Evolutionary conservation across 2,329 filamentous ascomycete genomes (phyloP).

Genomic region (Alternaria angustiovoidea): DNA sequence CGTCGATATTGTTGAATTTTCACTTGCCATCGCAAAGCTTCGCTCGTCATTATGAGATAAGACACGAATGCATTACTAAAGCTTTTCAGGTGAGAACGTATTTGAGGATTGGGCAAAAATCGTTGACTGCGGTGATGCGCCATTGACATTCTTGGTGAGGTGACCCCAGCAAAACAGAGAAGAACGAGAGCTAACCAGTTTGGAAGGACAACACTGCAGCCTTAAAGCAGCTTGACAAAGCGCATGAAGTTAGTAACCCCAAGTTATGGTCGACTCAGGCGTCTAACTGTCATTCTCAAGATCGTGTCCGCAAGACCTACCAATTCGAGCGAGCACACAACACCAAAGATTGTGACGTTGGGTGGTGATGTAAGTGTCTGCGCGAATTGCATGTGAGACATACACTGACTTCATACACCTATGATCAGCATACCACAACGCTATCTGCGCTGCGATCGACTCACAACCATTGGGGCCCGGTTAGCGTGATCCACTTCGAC

Average conservation of each 20-base stretch:
- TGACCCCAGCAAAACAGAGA: background rate
- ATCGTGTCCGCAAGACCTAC: conserved; percentile 57
- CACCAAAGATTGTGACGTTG: conserved; percentile 62
- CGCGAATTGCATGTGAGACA: too few species aligned
- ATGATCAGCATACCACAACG: conserved; percentile 59
- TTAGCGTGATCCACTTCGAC: conserved; percentile 67
- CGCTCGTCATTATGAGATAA: background rate
- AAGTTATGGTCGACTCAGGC: background rate
- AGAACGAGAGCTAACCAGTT: background rate
- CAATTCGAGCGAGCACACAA: conserved; percentile 55
- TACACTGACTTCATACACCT: too few species aligned
- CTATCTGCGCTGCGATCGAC: conserved; percentile 62
- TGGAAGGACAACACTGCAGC: conserved; percentile 63
- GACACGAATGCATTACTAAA: background rate
- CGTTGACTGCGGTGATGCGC: conserved; percentile 65
- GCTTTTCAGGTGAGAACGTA: conserved; percentile 49
- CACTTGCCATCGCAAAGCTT: background rate
- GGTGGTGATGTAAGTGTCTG: conserved; percentile 55
- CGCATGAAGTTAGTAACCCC: conserved; percentile 56
- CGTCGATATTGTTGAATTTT: background rate
- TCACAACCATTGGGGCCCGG: conserved; percentile 60
- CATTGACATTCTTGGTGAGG: conserved; percentile 57
- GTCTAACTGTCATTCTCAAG: conserved; percentile 29
- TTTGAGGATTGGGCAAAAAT: conserved; percentile 60
- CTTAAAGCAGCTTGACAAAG: conserved; percentile 61